phyloP scores from a whole-genome alignment of 176 grass and related monocot genomes.

The Bothriochloa decipiens region DNA sequence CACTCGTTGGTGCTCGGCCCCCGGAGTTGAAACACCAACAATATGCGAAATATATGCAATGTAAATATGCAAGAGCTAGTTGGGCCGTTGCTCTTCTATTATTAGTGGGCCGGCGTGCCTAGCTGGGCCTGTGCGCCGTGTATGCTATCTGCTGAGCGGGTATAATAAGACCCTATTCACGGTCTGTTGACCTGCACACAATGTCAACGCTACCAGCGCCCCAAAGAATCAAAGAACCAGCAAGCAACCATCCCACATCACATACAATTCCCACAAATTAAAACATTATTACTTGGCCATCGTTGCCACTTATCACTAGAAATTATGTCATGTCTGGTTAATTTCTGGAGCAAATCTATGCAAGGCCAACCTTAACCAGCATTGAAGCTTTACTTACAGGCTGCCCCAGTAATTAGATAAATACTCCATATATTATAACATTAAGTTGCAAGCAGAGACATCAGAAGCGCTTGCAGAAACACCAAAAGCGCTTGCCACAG shows the following conservation, averaged over 20 bases:
- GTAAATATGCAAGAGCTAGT: no score
- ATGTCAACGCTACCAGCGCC: background rate
- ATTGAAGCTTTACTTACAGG: background rate
- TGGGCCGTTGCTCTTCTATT: no score
- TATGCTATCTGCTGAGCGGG: no score
- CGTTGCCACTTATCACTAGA: background rate
- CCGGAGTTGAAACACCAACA: no score
- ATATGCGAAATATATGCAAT: no score
- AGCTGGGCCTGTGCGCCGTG: no score
- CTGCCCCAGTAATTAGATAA: background rate
- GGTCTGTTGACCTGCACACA: background rate
- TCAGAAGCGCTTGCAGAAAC: background rate
- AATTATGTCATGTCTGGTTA: background rate
- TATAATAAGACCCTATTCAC: no score
- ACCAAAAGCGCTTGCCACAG: background rate
- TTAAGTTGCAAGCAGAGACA: background rate
- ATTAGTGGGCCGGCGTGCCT: no score
- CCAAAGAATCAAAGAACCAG: background rate
- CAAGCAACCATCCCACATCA: background rate
- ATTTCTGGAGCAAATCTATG: background rate
- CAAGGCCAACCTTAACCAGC: background rate
- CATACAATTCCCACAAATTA: background rate
- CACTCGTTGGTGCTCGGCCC: no score
- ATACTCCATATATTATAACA: background rate
- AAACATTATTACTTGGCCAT: background rate